These are phyloP conservation scores for Aspergillus udagawae DNA, from an alignment of 2,329 filamentous ascomycete genomes.

Conservation along the genomic window DNA sequence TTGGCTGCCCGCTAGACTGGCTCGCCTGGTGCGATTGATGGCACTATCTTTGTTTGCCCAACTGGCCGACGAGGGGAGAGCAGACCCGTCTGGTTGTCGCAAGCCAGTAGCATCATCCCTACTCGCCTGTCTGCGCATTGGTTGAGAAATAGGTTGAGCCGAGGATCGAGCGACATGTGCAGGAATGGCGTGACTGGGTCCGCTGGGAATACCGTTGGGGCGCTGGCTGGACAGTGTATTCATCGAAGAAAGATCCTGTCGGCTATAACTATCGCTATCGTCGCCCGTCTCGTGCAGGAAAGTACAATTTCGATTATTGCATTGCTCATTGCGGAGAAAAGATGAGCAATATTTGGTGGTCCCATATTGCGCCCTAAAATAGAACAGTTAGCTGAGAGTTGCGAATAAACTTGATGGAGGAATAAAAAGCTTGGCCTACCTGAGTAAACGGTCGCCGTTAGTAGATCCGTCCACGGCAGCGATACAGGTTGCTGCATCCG, in stretches of 20 bases:
- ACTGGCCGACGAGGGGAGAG: conserved; percentile 87
- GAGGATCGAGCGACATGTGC: conserved; percentile 44
- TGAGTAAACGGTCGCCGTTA: conserved; percentile 81
- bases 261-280: conserved; percentile 92
- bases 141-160: conserved; percentile 50
- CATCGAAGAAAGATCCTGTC: conserved; percentile 90
- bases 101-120: conserved; percentile 63
- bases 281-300: conserved; percentile 98
- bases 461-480: conserved; percentile 85
- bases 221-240: conserved; percentile 81
- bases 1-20: conserved; percentile 76
- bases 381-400: conserved; percentile 2
- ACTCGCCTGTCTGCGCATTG: conserved; percentile 71
- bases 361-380: conserved; percentile 63
- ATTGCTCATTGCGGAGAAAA: conserved; percentile 89
- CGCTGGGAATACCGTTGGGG: conserved; percentile 29
- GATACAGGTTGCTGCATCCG: conserved; percentile 87
- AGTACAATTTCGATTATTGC: conserved; percentile 95
- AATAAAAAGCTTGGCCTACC: conserved; percentile 55
- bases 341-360: conserved; percentile 99
- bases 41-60: conserved; percentile 74
- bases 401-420: neutral
- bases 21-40: conserved; percentile 61
- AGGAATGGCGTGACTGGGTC: conserved; percentile 27
- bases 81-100: conserved; percentile 70